Evolutionary conservation across 441 rosid genomes (phyloP), one percentile per base, ranked within the genome.

Genomic region (Croton laevigatus): DNA sequence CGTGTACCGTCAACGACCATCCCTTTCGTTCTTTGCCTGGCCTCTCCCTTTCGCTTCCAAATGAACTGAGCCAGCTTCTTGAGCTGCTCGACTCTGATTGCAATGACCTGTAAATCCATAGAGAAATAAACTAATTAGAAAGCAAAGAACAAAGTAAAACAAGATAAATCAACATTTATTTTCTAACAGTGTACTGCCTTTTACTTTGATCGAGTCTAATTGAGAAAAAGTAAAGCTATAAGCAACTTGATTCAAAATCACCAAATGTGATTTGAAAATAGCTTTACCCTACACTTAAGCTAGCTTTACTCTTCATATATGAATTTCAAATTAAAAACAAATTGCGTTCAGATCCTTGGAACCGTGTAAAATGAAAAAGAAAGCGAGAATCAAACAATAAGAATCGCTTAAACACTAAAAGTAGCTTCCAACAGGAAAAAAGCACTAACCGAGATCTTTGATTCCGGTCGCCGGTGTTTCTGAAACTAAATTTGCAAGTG

Each of bases 1-100:
- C 97, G 69, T 94, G 95, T 54, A 94, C 89, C 1, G 95, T 94
- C 67, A 94, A 69, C 1, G 97, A 89, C 97, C 98, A 94, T 52
- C 98, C 98, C 70, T 91, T 94, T 0, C 98, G 71, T 46, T 91
- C 98, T 70, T 80, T 91, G 2, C 83, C 87, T 0, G 91, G 90
- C 16, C 91, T 79, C 74, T 91, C 94, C 67, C 92, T 82, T 48
- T 88, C 94, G 71, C 98, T 89, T 0, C 96, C 93, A 61, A 91
- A 91, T 23, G 97, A 80, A 36, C 85, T 85, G 19, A 89, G 74
- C 97, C 97, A 94, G 73, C 85, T 78, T 68, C 93, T 75, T 3
- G 87, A 73, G 68, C 82, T 62, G 63, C 84, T 82, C 2, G 79
- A 42, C 67, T 87, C 96, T 0, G 79, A 71, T 71, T 81, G 91